Base-by-base conservation (phyloP, 352 stramenopile species). In the Phytophthora podocarpi region DNA sequence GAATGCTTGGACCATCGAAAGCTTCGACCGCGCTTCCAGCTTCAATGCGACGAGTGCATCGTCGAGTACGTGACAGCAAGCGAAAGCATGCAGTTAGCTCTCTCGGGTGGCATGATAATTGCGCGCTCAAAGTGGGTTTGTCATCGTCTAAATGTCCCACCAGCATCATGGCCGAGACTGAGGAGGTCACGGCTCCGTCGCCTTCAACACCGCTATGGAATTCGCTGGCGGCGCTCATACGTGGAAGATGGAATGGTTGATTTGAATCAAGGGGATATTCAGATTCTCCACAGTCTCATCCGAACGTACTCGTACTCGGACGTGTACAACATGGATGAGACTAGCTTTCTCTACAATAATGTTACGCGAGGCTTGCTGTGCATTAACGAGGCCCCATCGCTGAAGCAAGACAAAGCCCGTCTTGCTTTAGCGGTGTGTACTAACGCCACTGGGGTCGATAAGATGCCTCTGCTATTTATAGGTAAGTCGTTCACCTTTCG, bases 281-380 rank as follows among this genome's bases (percentile, higher is more conserved):
- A n/a, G n/a, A n/a, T n/a, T n/a, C n/a, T n/a, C n/a, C n/a, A n/a
- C n/a, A n/a, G n/a, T n/a, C n/a, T n/a, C n/a, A n/a, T n/a, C n/a
- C n/a, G n/a, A n/a, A n/a, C n/a, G n/a, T n/a, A n/a, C n/a, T n/a
- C n/a, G n/a, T n/a, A n/a, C n/a, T n/a, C n/a, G n/a, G n/a, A n/a
- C n/a, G n/a, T n/a, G n/a, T n/a, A n/a, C n/a, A n/a, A n/a, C n/a
- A n/a, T n/a, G n/a, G n/a, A n/a, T n/a, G n/a, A n/a, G n/a, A n/a
- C n/a, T n/a, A n/a, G n/a, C n/a, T n/a, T n/a, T n/a, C n/a, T n/a
- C 23, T 55, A 45, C 34, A 55, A 43, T 7, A 55, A 31, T 10
- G 47, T 46, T 3, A 32, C 47, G 0, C 11, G 47, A 5, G 47
- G 47, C 3, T 55, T 34, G 7, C 32, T 55, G 1, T 45, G 34